Base-by-base conservation (phyloP, 2,329 filamentous ascomycete species). In the Hysterium pulicare region DNA sequence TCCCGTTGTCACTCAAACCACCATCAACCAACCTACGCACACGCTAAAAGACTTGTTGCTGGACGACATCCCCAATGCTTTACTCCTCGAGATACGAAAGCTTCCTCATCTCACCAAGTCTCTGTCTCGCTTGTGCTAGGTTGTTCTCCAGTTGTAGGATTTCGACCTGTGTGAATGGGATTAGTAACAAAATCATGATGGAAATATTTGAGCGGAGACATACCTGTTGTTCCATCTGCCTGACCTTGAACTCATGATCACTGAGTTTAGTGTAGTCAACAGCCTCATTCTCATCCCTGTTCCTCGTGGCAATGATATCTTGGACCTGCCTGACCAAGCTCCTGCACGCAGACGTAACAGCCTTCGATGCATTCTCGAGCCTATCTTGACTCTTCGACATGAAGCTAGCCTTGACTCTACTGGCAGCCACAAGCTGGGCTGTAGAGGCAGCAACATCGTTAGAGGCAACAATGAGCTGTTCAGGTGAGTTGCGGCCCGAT, bases 171-270 rank as follows among this genome's bases (percentile, higher is more conserved):
- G 15, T 30, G 4, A 32, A 65, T 54, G 60, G 50, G 33, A 45
- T 10, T 15, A 24, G 9, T 8, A 13, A 30, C 5, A 28, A 33
- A 3, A 38, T 5, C 24, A 13, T 19, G 7, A 21, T n/a, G 26
- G n/a, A 13, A 20, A 21, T 11, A 38, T n/a, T 24, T 49, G 36
- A 28, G 15, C n/a, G 24, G 44, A 37, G 33, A 77, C 79, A 58
- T 77, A 95, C 90, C 87, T 98, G 93, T 66, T 98, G 93, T 73
- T 98, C 93, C 93, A 98, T 98, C 73, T 98, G 90, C 57, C 86
- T 81, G 39, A 96, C 90, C 78, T 98, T 98, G 77, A 98, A 97
- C 72, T 98, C 93, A 69, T 96, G 91, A 23, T 86, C 83, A 48
- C 87, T 90, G 35, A 98, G 74, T 72, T 90, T 87, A 33, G 79